Conservation (phyloP, 192 early-diverging fungal species). For the Coemansia sp. region DNA sequence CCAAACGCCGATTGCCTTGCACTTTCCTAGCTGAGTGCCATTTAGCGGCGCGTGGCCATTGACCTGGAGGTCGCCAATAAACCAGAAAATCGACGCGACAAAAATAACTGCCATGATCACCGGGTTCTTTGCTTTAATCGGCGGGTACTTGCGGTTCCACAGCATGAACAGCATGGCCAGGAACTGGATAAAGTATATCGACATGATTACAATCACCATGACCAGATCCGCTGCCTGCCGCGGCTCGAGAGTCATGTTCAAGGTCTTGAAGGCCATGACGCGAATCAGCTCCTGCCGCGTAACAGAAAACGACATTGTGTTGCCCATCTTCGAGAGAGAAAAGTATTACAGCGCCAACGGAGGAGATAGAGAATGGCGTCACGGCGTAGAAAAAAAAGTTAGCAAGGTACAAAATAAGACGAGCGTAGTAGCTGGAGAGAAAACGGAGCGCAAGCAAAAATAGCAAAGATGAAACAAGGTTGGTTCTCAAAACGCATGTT, state of each 20-base stretch:
- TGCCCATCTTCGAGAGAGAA: conserved; percentile 34
- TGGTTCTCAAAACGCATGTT: no score
- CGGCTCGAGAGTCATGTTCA: conserved; percentile 16
- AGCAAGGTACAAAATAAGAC: no score
- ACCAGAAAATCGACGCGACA: conserved; percentile 40
- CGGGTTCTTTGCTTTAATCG: conserved; percentile 57
- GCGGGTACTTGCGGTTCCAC: conserved; percentile 52
- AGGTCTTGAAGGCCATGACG: background rate
- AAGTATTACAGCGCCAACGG: conserved; percentile 35
- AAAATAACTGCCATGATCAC: conserved; percentile 39
- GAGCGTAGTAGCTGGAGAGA: no score
- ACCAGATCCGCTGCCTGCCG: conserved; percentile 18
- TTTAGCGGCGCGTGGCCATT: conserved; percentile 45
- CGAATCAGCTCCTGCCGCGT: conserved; percentile 19
- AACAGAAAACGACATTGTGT: conserved; percentile 23
- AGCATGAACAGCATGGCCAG: conserved; percentile 23
- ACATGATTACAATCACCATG: conserved; percentile 4
- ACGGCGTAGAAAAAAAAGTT: no score
- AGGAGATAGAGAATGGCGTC: no score
- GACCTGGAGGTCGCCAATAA: conserved; percentile 51
- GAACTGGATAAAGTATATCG: conserved; percentile 29
- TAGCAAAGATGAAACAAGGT: no score
- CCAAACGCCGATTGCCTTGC: conserved; percentile 49
- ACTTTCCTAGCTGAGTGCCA: conserved; percentile 19
- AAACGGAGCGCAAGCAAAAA: no score